Base-by-base conservation (phyloP, 768 basidiomycete genomes). In the Macrocybe gigantea region DNA sequence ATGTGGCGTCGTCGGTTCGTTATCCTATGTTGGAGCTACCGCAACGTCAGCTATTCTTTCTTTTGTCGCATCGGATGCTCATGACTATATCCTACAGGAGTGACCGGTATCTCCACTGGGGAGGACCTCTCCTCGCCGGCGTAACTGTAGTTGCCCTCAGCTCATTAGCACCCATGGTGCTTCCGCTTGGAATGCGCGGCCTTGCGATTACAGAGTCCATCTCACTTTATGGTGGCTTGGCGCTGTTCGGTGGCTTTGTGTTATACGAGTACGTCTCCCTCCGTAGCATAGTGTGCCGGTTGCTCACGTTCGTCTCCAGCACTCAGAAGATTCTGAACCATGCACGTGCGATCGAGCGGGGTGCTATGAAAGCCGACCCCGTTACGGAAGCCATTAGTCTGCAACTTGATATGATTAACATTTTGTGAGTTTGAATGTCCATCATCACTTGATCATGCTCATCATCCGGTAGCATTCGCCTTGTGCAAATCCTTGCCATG, bases 321-420 rank as follows among this genome's bases (percentile, higher is more conserved):
- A 93, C 89, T 4, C 90, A 93, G 62, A 93, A 90, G 64, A 88
- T 92, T 33, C 61, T 93, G 49, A 71, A 80, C 22, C 80, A 93
- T 54, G 91, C 82, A 38, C 79, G 87, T 14, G 61, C 88, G 62
- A 85, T 80, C 13, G 84, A 91, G 60, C 68, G 70, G 52, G 88
- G 90, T 40, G 55, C 64, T 35, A 77, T 88, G 58, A 70, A 77
- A 39, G 72, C 75, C 31, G 92, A 94, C 64, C 82, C 92, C 6
- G 67, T 93, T 56, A 83, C 73, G 45, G 91, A 92, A 65, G 78
- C 88, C 5, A 80, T 92, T 47, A 73, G 79, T 38, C 72, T 93
- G 44, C 84, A 93, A 60, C 75, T 93, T 46, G 88, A 92, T 58
- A 85, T 92, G 79, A 80, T 94, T 60, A 93, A 93, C 65, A 91